Evolutionary conservation across 129 eudicot species (phyloP).

Genomic region (Erigeron canadensis): DNA sequence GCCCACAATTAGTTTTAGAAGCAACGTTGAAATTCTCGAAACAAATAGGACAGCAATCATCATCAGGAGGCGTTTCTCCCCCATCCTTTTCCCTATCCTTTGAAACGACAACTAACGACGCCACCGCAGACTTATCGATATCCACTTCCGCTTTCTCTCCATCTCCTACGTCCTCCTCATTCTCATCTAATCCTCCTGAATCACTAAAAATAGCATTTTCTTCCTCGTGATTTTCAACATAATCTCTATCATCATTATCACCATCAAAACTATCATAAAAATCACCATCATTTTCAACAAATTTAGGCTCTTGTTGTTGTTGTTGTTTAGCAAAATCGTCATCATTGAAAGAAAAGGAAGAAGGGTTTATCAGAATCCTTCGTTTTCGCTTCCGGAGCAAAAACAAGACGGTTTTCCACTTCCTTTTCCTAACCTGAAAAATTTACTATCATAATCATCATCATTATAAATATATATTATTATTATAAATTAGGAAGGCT

Average conservation of each 20-base stretch:
- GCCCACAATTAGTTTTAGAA: conserved; percentile 53
- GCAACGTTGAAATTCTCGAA: conserved; percentile 44
- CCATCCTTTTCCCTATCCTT: conserved; percentile 31
- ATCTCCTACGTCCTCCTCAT: background rate
- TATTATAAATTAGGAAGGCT: no score
- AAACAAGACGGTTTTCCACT: conserved; percentile 38
- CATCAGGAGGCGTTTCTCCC: conserved; percentile 50
- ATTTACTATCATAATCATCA: no score
- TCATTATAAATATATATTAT: no score
- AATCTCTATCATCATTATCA: conserved; percentile 7
- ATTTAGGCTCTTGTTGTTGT: background rate
- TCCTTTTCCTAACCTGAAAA: conserved; percentile 26
- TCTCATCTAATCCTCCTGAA: conserved; percentile 13
- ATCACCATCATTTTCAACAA: background rate
- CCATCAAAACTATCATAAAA: background rate
- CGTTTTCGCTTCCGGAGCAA: conserved; percentile 35
- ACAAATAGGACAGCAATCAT: conserved; percentile 64
- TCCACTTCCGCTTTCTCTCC: conserved; percentile 16
- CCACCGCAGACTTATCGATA: conserved; percentile 14
- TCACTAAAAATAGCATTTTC: conserved; percentile 18
- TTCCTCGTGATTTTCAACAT: conserved; percentile 5
- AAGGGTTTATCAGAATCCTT: conserved; percentile 10
- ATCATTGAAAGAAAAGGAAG: background rate
- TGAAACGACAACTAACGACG: conserved; percentile 16
- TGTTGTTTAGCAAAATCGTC: background rate